These are phyloP conservation scores for Ceratocystis albifundus DNA, from an alignment of 2,329 filamentous ascomycete genomes.

Conservation along the genomic window DNA sequence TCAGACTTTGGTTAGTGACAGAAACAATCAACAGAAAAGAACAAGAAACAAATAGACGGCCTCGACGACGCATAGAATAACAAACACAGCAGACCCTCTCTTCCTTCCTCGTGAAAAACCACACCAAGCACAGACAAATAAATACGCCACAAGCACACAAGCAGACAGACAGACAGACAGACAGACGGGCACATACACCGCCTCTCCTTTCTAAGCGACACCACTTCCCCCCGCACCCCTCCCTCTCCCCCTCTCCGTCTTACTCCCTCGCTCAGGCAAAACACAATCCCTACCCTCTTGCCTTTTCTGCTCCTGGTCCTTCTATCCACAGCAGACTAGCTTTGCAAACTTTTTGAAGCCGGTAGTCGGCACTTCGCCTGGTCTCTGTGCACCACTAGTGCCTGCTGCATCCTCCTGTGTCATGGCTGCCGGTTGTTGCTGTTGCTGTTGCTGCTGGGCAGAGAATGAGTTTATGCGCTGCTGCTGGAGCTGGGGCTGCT, in stretches of 20 bases:
- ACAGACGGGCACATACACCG: no score
- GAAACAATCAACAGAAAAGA: constrained; percentile 25
- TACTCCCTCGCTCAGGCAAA: neutral
- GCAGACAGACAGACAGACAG: no score
- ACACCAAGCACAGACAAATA: constrained; percentile 10
- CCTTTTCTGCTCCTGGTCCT: neutral
- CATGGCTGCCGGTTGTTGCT: constrained; percentile 43
- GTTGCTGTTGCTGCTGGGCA: constrained; percentile 42
- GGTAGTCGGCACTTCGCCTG: constrained; percentile 39
- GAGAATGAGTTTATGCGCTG: constrained; percentile 43
- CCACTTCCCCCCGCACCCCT: no score
- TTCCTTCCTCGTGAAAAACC: neutral
- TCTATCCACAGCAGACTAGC: constrained; percentile 74
- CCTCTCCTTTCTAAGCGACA: neutral
- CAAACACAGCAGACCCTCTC: neutral
- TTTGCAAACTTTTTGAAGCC: constrained; percentile 91
- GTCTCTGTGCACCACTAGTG: constrained; percentile 8
- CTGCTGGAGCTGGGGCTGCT: constrained; percentile 43
- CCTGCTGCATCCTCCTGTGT: constrained; percentile 45
- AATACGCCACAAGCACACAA: constrained; percentile 1
- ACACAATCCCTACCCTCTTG: neutral
- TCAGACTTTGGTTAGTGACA: constrained; percentile 3
- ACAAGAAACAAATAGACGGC: constrained; percentile 25
- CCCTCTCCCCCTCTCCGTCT: neutral
- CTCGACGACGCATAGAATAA: constrained; percentile 19